Evolutionary conservation across 2,329 filamentous ascomycete species (phyloP), one percentile per base, ranked within the genome.

Genomic region (Leptographium galeiforme): DNA sequence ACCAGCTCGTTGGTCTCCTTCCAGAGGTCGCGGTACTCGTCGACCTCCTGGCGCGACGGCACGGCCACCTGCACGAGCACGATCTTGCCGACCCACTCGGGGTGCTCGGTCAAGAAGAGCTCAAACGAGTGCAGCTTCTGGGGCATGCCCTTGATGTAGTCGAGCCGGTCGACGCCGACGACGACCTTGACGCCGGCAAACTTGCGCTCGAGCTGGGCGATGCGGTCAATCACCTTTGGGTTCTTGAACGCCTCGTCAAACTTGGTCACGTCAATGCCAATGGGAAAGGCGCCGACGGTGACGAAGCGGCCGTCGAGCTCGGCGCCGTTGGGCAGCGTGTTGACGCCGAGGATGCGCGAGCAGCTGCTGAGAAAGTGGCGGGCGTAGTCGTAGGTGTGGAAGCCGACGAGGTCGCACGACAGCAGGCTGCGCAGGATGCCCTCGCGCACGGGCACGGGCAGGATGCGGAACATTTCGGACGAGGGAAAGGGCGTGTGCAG

Each of bases 341-440:
- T 58, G 78, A 80, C 58, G 52, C 56, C 56, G n/a, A 96, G 76
- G 60, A 97, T 93, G 59, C 91, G 85, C n/a, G 89, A 91, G 71
- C 93, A 97, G 65, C 87, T 91, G 71, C 89, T 95, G 60, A 98
- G 72, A 72, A 97, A 98, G 70, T 98, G 93, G 51, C 93, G 81
- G n/a, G 90, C 91, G 64, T 98, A 98, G 71, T 97, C 91, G 72
- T 96, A 97, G 33, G 93, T 98, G 70, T 98, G 93, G 74, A 98
- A 97, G 36, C 93, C 93, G 64, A 97, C 89, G 56, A 98, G 74
- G 66, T 97, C 93, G 72, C 91, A 95, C 66, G 95, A 86, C 38
- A 98, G 76, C 41, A 97, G 82, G 53, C 93, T 90, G 49, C 85
- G 77, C 46, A 98, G 78, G 50, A 97, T 82, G 63, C 89, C 84